A percentile compares a stretch with the other conserved stretches of the same genome.
Conservation (phyloP, 306 rosid species). For the Ceratonia siliqua region DNA sequence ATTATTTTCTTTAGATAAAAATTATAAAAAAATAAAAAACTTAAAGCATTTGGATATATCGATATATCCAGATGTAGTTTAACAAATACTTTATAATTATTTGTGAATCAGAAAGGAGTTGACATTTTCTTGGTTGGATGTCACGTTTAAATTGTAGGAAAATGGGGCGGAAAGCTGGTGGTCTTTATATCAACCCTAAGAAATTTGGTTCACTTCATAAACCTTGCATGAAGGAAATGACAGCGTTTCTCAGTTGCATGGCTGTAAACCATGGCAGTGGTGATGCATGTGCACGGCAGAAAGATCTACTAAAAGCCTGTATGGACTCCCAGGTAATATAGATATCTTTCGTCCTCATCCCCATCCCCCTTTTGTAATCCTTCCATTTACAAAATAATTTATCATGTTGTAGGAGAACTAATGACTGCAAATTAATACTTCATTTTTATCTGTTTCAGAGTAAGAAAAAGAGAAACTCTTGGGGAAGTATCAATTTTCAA, state of each 20-base stretch:
- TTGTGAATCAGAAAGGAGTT: constrained; percentile 1
- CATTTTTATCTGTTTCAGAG: constrained; percentile 53
- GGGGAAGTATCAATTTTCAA: constrained; percentile 91
- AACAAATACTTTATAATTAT: too few species aligned
- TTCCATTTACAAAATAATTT: background rate
- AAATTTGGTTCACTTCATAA: constrained; percentile 70
- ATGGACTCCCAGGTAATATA: constrained; percentile 74
- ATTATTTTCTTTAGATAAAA: too few species aligned
- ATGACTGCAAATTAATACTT: background rate
- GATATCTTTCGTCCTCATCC: constrained; percentile 10
- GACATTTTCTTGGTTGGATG: constrained; percentile 25
- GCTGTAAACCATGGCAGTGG: constrained; percentile 43
- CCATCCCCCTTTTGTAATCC: background rate
- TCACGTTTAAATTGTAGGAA: constrained; percentile 33
- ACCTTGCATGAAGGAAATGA: constrained; percentile 95
- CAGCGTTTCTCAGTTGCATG: constrained; percentile 73
- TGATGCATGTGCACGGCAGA: constrained; percentile 57
- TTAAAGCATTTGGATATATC: too few species aligned
- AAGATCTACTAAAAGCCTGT: constrained; percentile 63
- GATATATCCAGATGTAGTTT: too few species aligned
- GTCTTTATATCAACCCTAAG: constrained; percentile 70
- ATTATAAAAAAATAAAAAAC: too few species aligned
- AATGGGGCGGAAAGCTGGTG: constrained; percentile 85
- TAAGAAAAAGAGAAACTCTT: constrained; percentile 57
- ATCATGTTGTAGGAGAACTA: constrained; percentile 6